These are phyloP conservation scores for Psilocybe subaeruginosa DNA, from an alignment of 768 basidiomycete genomes.

Conservation along the genomic window DNA sequence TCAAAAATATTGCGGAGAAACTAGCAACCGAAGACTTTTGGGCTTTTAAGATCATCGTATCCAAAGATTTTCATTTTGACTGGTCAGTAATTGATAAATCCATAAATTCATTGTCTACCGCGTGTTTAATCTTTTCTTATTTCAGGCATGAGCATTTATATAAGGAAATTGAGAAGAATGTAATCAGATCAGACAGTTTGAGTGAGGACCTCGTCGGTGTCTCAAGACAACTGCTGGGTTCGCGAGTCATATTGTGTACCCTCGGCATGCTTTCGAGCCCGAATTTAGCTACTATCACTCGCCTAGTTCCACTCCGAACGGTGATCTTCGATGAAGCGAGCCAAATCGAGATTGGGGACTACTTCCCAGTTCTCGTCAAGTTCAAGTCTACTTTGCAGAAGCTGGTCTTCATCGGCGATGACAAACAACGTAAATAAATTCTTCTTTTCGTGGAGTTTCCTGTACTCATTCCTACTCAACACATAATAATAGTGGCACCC, in stretches of 20 bases:
- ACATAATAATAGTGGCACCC: constrained; percentile 8
- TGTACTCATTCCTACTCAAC: constrained; percentile 10
- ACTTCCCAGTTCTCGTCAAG: constrained; percentile 43
- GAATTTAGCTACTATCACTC: constrained; percentile 34
- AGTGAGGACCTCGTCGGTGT: constrained; percentile 31
- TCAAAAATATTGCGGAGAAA: constrained; percentile 89
- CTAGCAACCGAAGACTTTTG: constrained; percentile 54
- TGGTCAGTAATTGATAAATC: constrained; percentile 47
- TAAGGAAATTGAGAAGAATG: constrained; percentile 42
- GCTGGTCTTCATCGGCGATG: constrained; percentile 66
- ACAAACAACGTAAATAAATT: constrained; percentile 69
- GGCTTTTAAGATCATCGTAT: constrained; percentile 70
- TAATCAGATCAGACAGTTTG: constrained; percentile 54
- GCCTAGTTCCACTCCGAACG: constrained; percentile 43
- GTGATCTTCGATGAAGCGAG: constrained; percentile 69
- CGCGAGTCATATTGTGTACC: constrained; percentile 78
- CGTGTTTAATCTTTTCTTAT: too few relatives aligned
- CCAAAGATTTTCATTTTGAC: constrained; percentile 60
- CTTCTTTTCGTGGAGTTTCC: constrained; percentile 62
- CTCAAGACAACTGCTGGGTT: constrained; percentile 34
- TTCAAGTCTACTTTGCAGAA: constrained; percentile 47
- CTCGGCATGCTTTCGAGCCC: constrained; percentile 70
- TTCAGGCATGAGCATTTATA: constrained; percentile 85
- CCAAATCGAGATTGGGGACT: constrained; percentile 64
- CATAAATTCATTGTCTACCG: too few relatives aligned